Percentiles rank a stretch among this genome's conserved stretches.
These are phyloP conservation scores for Pseudozyma tsukubaensis DNA, from an alignment of 1,284 basidiomycete species.

Conservation along the genomic window DNA sequence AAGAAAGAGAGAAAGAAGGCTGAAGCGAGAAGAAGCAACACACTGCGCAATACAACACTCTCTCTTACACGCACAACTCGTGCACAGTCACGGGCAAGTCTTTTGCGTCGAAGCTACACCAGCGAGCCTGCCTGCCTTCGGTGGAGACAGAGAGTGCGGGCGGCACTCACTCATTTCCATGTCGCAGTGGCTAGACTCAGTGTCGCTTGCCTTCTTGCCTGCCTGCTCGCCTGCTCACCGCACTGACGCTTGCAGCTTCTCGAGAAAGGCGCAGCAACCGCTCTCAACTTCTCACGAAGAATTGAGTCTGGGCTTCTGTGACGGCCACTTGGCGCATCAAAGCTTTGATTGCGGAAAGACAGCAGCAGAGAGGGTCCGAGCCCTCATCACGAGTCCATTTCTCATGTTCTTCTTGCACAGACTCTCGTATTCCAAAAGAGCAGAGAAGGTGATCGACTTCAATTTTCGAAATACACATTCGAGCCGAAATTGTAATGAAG, in stretches of 20 bases:
- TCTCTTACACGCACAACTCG: neutral
- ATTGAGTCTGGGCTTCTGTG: too few species aligned
- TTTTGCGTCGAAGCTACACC: conserved; percentile 8
- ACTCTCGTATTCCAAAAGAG: conserved; percentile 17
- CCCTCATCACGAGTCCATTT: conserved; percentile 10
- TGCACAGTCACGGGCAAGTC: neutral
- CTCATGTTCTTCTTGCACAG: conserved; percentile 18
- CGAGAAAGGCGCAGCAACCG: conserved; percentile 3
- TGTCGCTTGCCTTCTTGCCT: neutral
- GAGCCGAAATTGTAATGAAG: neutral
- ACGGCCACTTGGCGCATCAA: neutral
- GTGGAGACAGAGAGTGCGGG: too few species aligned
- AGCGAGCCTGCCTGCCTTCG: neutral
- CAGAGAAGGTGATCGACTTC: conserved; percentile 21
- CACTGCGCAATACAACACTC: conserved; percentile 3
- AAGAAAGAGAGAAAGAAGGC: neutral
- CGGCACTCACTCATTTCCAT: too few species aligned
- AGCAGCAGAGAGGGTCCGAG: conserved; percentile 20
- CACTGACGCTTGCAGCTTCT: too few species aligned
- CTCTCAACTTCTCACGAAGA: conserved; percentile 1
- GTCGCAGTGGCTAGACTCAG: too few species aligned
- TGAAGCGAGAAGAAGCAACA: conserved; percentile 3
- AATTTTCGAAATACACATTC: neutral
- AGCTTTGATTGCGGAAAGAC: conserved; percentile 2
- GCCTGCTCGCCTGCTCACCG: too few species aligned